These are phyloP conservation scores for Ascochyta koolunga DNA, from an alignment of 2,329 filamentous ascomycete species.

Conservation along the genomic window DNA sequence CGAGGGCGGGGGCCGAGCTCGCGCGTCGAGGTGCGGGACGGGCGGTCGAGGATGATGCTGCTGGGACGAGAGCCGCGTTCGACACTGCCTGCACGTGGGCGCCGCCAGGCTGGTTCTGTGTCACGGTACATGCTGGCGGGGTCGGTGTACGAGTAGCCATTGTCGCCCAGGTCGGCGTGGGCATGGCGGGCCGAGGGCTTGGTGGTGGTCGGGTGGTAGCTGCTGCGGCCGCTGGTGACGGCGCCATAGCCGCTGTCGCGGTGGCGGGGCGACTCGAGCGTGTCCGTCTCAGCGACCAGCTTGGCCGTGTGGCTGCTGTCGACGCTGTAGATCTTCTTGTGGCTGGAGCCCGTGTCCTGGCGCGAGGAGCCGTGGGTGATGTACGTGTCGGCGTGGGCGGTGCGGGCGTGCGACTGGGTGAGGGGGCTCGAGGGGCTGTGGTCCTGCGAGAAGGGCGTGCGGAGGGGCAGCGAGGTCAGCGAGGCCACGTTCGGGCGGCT, in stretches of 20 bases:
- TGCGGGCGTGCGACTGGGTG: conserved; percentile 34
- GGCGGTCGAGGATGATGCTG: conserved; percentile 52
- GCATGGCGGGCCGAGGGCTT: conserved; percentile 31
- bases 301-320: conserved; percentile 51
- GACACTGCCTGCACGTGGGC: conserved; percentile 52
- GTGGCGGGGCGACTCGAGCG: conserved; percentile 42
- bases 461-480: conserved; percentile 40
- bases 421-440: conserved; percentile 52
- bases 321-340: conserved; percentile 58
- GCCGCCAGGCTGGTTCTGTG: conserved; percentile 57
- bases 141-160: conserved; percentile 58
- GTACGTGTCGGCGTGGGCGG: conserved; percentile 45
- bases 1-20: conserved; percentile 66
- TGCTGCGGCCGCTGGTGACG: conserved; percentile 39
- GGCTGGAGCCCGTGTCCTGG: conserved; percentile 30
- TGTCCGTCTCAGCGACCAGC: conserved; percentile 47
- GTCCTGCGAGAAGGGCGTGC: conserved; percentile 33
- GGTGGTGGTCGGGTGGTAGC: conserved; percentile 32
- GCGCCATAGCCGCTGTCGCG: conserved; percentile 26
- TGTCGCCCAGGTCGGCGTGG: conserved; percentile 47
- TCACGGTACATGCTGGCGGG: conserved; percentile 58
- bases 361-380: conserved; percentile 43
- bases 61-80: conserved; percentile 54
- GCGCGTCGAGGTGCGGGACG: conserved; percentile 43
- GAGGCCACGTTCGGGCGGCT: conserved; percentile 45